Evolutionary conservation across 1,284 basidiomycete genomes (phyloP), one percentile per base, ranked within the genome.

Genomic region (Rhodofomes roseus): DNA sequence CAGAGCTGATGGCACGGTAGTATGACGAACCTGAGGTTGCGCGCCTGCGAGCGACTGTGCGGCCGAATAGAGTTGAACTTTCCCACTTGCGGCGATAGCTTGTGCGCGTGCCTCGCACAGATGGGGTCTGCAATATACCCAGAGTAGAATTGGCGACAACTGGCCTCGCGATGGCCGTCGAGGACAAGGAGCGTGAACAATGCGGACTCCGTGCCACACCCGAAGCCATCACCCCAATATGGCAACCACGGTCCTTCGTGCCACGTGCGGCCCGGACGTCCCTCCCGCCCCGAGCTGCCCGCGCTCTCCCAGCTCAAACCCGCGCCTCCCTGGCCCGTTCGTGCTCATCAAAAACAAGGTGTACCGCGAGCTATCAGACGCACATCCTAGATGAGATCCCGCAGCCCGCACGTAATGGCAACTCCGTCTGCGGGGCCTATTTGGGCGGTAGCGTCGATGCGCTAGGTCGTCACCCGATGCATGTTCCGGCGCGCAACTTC

Each of bases 21-120:
- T 52, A 52, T 52, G 50, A 52, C 50, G 50, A 52, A 52, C 50
- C 50, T 52, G n/a, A 29, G 22, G 50, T n/a, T 37, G 50, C 31
- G 31, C 31, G 29, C 31, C 50, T 36, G 25, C 25, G 27, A 11
- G 25, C 23, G 46, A 48, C 25, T 48, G 22, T 46, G 20, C 20
- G 46, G 46, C 46, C 25, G 6, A 48, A 48, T 48, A 48, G 20
- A 23, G 14, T 12, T 22, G 46, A 18, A 29, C 16, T 23, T 48
- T 48, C 46, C 46, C 46, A 48, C 46, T 48, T 23, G 22, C 23
- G 46, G 46, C 11, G 14, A 29, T 14, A 6, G 23, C 11, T 18
- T 48, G 46, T 48, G 46, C 46, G 46, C 22, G 25, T 48, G 12
- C 46, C 25, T 27, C 46, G 46, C 46, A 48, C 46, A 12, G 46